Base-by-base conservation (phyloP, 768 basidiomycete species). In the Lactifluus rugatus region DNA sequence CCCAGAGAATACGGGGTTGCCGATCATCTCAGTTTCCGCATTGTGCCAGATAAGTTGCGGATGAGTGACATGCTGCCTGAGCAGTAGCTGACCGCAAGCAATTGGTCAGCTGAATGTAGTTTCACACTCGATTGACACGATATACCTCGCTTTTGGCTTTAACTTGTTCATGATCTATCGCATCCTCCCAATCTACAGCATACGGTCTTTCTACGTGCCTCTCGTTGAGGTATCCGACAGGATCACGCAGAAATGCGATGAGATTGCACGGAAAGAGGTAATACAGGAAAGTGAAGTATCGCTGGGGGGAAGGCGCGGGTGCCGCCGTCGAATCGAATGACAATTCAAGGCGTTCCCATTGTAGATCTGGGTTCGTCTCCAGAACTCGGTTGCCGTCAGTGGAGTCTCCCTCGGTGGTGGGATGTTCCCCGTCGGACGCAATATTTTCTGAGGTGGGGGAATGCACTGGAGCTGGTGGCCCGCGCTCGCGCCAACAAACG, bases 241-340 rank as follows among this genome's bases (percentile, higher is more conserved):
- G 89, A 50, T 77, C 73, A 52, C 83, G 81, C 53, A 93, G 70
- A 70, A 96, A 96, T 54, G 78, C 80, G 57, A 95, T 74, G 42
- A 89, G 76, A 72, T 94, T 96, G 71, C 85, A 88, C 1, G 93
- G 93, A 74, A 90, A 96, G 48, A 93, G 81, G 65, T 91, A 93
- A 72, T 94, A 95, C 60, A 96, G 74, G 46, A 78, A 78, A 2
- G 85, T 84, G 72, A 93, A 93, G 66, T 81, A 89, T 45, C 74
- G 77, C 19, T 81, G 77, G 16, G 82, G 77, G 4, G 81, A 79
- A 17, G 89, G 87, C 1, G 80, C 72, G 28, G 74, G 70, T 14
- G 81, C 77, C n/a, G 74, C 69, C 1, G 74, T 75, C 10, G 76
- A 73, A 62, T 78, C 73, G 67, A 87, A 82, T 1, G 81, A 75